Conservation (phyloP, 768 basidiomycete species). For the Tephrocybe sp. region DNA sequence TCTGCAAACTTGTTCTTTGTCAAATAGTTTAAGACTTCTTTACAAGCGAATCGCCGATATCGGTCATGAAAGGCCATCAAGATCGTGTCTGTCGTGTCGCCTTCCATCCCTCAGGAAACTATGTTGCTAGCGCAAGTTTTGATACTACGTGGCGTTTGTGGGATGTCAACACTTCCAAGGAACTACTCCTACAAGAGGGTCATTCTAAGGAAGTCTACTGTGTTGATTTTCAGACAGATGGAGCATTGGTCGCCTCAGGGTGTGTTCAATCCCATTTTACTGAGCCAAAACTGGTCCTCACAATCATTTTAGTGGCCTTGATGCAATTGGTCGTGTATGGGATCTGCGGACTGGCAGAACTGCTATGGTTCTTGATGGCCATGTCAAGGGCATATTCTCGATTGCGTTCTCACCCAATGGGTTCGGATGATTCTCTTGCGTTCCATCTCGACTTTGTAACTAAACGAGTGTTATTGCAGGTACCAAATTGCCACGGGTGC, state of each 20-base stretch:
- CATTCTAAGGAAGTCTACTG: conserved; percentile 97
- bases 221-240: conserved; percentile 95
- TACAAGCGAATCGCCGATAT: conserved; percentile 78
- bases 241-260: conserved; percentile 91
- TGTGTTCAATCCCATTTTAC: conserved; percentile 33
- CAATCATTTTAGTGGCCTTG: conserved; percentile 66
- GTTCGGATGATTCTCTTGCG: conserved; percentile 44
- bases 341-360: conserved; percentile 93
- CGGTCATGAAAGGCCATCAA: conserved; percentile 83
- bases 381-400: conserved; percentile 87
- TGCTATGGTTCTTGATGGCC: conserved; percentile 97
- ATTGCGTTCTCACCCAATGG: conserved; percentile 95
- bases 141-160: conserved; percentile 98
- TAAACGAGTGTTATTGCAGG: conserved; percentile 38
- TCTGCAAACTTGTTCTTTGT: background rate
- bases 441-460: background rate
- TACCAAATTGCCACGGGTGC: conserved; percentile 97
- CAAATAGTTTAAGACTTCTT: conserved; percentile 2
- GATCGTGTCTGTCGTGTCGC: conserved; percentile 90
- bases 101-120: conserved; percentile 94
- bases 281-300: background rate
- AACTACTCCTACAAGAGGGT: conserved; percentile 90
- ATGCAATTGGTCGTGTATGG: conserved; percentile 97
- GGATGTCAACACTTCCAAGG: conserved; percentile 82
- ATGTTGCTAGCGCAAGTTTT: conserved; percentile 92